Evolutionary conservation across 352 stramenopile species (phyloP), one percentile per base, ranked within the genome.

Genomic region (Achlya hypogyna): DNA sequence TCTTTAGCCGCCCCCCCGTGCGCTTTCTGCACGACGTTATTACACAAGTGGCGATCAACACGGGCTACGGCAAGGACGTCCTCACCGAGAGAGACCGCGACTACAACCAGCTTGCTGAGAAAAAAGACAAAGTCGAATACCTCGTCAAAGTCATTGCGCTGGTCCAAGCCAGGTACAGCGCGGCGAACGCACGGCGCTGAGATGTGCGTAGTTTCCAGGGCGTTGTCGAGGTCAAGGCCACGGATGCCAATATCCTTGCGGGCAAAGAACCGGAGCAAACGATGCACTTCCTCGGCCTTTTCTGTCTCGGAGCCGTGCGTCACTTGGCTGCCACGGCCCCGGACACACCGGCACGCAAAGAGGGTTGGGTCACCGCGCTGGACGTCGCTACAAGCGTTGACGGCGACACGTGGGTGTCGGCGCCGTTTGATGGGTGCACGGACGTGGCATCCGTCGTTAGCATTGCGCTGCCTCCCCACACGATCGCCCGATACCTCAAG

Each of bases 1-100:
- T 94, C 0, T 92, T 92, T 70, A 72, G 73, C 10, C 75, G 83
- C 5, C 85, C 83, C n/a, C 83, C 85, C 0, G 80, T 94, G 53
- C 81, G 85, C 14, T 94, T 94, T 45, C 56, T 94, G 0, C 85
- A 92, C 58, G 85, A 94, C 60, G 63, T 92, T 22, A 84, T 91
- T 53, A 89, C 82, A 1, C 70, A 78, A 4, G 76, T 89, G 18
- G 87, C 89, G 51, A 59, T 72, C 40, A 91, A 82, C 71, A 94
- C 85, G 23, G 78, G 75, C 0, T 94, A 76, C n/a, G 77, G 72
- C 0, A 65, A 73, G 14, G 71, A 78, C 31, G 63, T 86, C 23
- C 84, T 86, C 42, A 78, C 71, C 0, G 63, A 70, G 0, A 69
- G 69, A 12, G 83, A 94, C 45, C 74, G 69, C 2, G 81, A 92